Evolutionary conservation across 805 yeast genomes (phyloP).

Genomic region (Yarrowia keelungensis): DNA sequence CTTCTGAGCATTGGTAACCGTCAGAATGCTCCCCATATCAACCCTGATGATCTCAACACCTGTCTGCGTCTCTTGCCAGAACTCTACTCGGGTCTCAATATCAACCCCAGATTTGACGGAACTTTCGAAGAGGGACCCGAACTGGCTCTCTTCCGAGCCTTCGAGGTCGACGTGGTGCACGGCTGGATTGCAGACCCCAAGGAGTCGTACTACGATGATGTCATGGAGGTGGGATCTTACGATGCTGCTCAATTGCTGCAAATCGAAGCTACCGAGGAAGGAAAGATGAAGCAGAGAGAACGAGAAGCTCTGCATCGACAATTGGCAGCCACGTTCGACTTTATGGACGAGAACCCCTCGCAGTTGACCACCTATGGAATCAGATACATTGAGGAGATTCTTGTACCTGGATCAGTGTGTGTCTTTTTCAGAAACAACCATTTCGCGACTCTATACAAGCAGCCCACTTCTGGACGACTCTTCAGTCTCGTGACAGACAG

Average conservation of each 20-base stretch:
- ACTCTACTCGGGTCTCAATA: constrained; percentile 71
- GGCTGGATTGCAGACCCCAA: constrained; percentile 77
- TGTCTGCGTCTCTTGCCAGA: constrained; percentile 66
- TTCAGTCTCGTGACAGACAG: constrained; percentile 76
- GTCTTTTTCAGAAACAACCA: constrained; percentile 91
- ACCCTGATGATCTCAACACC: constrained; percentile 51
- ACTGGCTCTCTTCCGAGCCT: constrained; percentile 62
- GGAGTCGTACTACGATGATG: constrained; percentile 47
- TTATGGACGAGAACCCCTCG: constrained; percentile 68
- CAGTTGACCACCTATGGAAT: constrained; percentile 80
- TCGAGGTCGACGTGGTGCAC: constrained; percentile 70
- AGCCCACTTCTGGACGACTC: constrained; percentile 53
- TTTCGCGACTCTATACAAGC: constrained; percentile 68
- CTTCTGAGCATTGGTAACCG: constrained; percentile 15
- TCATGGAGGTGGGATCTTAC: constrained; percentile 55
- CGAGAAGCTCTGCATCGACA: constrained; percentile 43
- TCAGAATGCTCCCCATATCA: background rate
- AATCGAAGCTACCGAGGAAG: constrained; percentile 55
- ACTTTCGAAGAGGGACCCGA: constrained; percentile 58
- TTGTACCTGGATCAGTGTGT: constrained; percentile 62
- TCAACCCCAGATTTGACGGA: constrained; percentile 75
- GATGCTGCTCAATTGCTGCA: constrained; percentile 68
- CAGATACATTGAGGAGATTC: constrained; percentile 53
- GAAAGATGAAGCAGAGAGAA: constrained; percentile 41
- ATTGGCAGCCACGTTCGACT: constrained; percentile 50